Evolutionary conservation across 2,329 filamentous ascomycete species (phyloP), one percentile per base, ranked within the genome.

Genomic region (Raffaelea ambrosiae): DNA sequence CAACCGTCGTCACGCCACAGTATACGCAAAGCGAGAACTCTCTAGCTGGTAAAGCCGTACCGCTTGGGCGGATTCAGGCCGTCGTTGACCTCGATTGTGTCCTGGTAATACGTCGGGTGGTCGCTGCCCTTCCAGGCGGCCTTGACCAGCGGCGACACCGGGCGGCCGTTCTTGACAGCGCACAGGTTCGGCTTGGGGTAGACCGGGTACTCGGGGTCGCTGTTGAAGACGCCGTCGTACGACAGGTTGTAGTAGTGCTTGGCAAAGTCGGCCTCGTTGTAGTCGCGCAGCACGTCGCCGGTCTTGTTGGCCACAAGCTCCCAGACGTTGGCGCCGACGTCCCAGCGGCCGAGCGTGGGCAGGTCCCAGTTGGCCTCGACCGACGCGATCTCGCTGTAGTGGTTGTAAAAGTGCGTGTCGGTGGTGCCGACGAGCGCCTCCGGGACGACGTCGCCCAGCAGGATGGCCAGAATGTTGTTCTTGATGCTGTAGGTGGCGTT

Each of bases 401-500:
- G 84, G 62, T 82, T 81, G 69, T 87, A 87, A 64, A 79, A 90
- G 59, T 70, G 77, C 56, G 67, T 58, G 63, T 94, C 87, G 2
- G 70, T 79, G 21, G 84, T 88, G 48, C 84, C 84, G 39, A 79
- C 66, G 1, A 85, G 73, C n/a, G 74, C 46, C 4, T 69, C 46
- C 11, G 85, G 84, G 2, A 94, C 65, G n/a, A 81, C 83, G 50
- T 86, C 86, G 16, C 87, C 88, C 3, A 93, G 68, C 0, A 93
- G 74, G 54, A 93, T 73, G 53, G 71, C 77, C 51, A 87, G 76
- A 46, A 93, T 75, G 38, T 73, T 72, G 73, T 93, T 93, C 56
- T 77, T 74, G 22, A 70, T 66, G 5, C 70, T 63, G 65, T 89
- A 88, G 10, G 76, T 80, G 57, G 83, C 77, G 61, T 82, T 86